Evolutionary conservation across 805 yeast genomes (phyloP), one percentile per base, ranked within the genome.

Genomic region (Candida loeiensis): DNA sequence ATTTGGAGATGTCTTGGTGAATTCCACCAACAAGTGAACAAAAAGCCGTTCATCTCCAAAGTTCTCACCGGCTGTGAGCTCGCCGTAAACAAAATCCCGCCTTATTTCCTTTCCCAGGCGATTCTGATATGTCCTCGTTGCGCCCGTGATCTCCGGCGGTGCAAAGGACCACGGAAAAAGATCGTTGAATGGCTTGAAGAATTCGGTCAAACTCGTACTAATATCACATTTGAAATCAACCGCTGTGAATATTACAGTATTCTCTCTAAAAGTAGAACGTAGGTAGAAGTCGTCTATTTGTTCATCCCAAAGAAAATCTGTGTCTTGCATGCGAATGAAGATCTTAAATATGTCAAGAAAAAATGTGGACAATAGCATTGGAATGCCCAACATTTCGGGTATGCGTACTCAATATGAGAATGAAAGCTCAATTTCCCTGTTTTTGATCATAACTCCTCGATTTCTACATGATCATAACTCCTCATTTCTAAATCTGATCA

Each of bases 11-110:
- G 18, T 32, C 17, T 24, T 46, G 4, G 73, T 60, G 38, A 75
- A 60, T 3, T 63, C 54, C 43, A 56, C 59, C 4, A 79, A 49
- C 1, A 78, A 36, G 4, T 61, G 54, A 1, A 71, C 53, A 4
- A 77, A 45, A 5, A 80, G 51, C 57, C 71, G 59, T 41, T 72
- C 74, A 48, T 79, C 83, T 9, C 58, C 61, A 15, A 60, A 41
- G 11, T 61, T 53, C 22, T 69, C 73, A 15, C 75, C 79, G 41
- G 67, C 71, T 1, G 51, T 63, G n/a, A 71, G 44, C 26, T 62
- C 63, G 0, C 76, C 74, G 39, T 69, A 63, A 5, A 69, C 54
- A 38, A 59, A 68, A 3, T 47, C 40, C 9, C 44, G 40, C n/a
- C 29, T 15, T 12, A 37, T n/a, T 3, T 18, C 3, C 12, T 26